Percentiles rank a stretch among this genome's conserved stretches.
phyloP scores from a whole-genome alignment of 2,329 filamentous ascomycete species.

The Cytospora chrysosperma region DNA sequence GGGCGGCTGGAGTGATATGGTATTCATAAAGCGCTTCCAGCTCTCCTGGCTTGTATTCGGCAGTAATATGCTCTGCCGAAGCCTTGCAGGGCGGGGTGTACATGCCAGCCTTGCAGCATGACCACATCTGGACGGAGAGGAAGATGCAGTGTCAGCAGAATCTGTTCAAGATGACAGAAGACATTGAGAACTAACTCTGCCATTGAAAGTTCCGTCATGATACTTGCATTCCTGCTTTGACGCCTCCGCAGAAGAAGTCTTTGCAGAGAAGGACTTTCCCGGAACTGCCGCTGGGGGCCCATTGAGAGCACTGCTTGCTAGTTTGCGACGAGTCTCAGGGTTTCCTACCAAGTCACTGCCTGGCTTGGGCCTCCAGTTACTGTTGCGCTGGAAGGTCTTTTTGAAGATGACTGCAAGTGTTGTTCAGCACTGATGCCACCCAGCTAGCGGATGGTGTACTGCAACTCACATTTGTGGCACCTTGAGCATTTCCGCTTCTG shows the following conservation, averaged over 20 bases:
- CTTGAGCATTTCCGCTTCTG: conserved; percentile 9
- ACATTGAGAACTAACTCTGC: neutral
- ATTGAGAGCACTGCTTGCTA: neutral
- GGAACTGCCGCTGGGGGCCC: neutral
- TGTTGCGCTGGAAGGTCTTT: neutral
- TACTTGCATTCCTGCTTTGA: neutral
- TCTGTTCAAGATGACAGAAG: no score
- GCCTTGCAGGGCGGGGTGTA: conserved; percentile 3
- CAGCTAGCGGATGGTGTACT: neutral
- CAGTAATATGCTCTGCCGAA: neutral
- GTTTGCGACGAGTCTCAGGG: neutral
- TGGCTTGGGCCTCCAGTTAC: neutral
- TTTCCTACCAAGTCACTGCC: neutral
- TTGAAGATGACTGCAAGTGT: neutral
- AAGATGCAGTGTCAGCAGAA: neutral
- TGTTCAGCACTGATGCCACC: neutral
- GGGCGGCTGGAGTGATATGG: neutral
- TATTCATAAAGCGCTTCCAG: conserved; percentile 2
- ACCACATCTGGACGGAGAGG: neutral
- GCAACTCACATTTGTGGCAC: conserved; percentile 14
- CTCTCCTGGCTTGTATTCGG: conserved; percentile 6
- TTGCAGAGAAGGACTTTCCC: neutral
- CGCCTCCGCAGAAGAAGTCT: neutral
- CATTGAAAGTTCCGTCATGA: neutral
- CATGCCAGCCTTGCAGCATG: neutral